These are phyloP conservation scores for Globisporangium orthogonon DNA, from an alignment of 352 stramenopile species.

Conservation along the genomic window DNA sequence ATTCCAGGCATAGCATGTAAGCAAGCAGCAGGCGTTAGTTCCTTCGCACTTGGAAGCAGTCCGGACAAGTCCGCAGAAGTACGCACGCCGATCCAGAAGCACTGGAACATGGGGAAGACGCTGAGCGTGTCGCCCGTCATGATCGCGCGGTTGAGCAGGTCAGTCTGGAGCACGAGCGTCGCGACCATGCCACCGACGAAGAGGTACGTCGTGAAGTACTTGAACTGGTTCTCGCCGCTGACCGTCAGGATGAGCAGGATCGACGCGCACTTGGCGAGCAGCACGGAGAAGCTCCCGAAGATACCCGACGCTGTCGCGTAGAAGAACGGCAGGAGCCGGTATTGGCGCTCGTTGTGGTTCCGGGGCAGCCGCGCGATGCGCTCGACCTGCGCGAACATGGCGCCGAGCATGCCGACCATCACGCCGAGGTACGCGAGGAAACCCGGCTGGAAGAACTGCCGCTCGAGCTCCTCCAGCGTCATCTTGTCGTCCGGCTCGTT, in stretches of 20 bases:
- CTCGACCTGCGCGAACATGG: slow-evolving; percentile 74
- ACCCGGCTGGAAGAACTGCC: slow-evolving; percentile 67
- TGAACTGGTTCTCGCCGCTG: slow-evolving; percentile 78
- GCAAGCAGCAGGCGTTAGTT: slow-evolving; percentile 6
- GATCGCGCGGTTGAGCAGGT: slow-evolving; percentile 79
- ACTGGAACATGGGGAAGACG: slow-evolving; percentile 87
- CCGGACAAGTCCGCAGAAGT: background rate
- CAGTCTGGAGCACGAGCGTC: slow-evolving; percentile 78
- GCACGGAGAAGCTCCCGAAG: slow-evolving; percentile 78
- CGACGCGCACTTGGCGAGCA: slow-evolving; percentile 79
- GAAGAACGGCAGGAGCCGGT: slow-evolving; percentile 65
- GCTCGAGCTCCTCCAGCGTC: slow-evolving; percentile 69
- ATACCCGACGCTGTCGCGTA: slow-evolving; percentile 80
- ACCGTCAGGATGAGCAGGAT: slow-evolving; percentile 77
- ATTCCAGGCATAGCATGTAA: slow-evolving; percentile 3
- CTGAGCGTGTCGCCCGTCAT: slow-evolving; percentile 81
- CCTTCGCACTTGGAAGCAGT: slow-evolving; percentile 1
- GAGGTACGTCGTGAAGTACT: slow-evolving; percentile 81
- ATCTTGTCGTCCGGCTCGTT: slow-evolving; percentile 80
- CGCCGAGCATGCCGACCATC: slow-evolving; percentile 59
- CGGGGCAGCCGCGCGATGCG: slow-evolving; percentile 45
- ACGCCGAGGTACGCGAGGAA: slow-evolving; percentile 77
- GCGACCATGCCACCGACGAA: slow-evolving; percentile 79
- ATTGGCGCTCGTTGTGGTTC: slow-evolving; percentile 49
- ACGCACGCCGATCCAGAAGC: slow-evolving; percentile 84